phyloP scores from a whole-genome alignment of 2,329 filamentous ascomycete genomes.

The Sclerotinia sclerotiorum region DNA sequence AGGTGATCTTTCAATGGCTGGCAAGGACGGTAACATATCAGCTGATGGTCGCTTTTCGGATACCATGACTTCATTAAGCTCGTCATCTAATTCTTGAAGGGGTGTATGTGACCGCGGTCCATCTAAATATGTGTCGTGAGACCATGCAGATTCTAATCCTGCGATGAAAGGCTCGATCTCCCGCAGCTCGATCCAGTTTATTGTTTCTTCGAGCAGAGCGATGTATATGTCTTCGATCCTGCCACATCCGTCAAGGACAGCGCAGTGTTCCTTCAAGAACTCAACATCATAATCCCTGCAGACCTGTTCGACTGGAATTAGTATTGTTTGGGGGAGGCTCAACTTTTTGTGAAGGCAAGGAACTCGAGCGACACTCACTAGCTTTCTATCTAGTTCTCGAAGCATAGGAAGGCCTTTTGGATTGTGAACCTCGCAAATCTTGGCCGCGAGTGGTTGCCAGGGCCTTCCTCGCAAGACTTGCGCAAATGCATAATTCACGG shows the following conservation, averaged over 20 bases:
- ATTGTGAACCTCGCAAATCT: constrained; percentile 55
- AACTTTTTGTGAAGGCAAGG: neutral
- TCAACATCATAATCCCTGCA: constrained; percentile 47
- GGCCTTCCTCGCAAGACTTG: constrained; percentile 50
- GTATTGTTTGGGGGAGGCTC: neutral
- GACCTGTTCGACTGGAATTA: neutral
- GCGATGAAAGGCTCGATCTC: constrained; percentile 50
- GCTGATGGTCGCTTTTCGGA: constrained; percentile 44
- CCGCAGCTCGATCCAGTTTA: constrained; percentile 54
- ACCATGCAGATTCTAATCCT: constrained; percentile 57
- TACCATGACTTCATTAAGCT: neutral
- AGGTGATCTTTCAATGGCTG: constrained; percentile 25
- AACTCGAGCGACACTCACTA: constrained; percentile 40
- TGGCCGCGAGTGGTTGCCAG: constrained; percentile 60
- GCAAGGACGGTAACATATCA: constrained; percentile 43
- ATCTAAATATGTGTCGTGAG: constrained; percentile 53
- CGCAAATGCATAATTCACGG: constrained; percentile 52
- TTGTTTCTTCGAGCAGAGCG: constrained; percentile 52
- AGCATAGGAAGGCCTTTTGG: constrained; percentile 60
- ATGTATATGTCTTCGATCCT: constrained; percentile 61
- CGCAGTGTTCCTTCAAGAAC: constrained; percentile 55
- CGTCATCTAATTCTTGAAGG: neutral
- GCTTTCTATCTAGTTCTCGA: constrained; percentile 49
- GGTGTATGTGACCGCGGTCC: constrained; percentile 28
- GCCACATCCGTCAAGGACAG: constrained; percentile 54